Evolutionary conservation across 2,329 filamentous ascomycete species (phyloP).

Genomic region (Teratosphaeriaceae sp.): DNA sequence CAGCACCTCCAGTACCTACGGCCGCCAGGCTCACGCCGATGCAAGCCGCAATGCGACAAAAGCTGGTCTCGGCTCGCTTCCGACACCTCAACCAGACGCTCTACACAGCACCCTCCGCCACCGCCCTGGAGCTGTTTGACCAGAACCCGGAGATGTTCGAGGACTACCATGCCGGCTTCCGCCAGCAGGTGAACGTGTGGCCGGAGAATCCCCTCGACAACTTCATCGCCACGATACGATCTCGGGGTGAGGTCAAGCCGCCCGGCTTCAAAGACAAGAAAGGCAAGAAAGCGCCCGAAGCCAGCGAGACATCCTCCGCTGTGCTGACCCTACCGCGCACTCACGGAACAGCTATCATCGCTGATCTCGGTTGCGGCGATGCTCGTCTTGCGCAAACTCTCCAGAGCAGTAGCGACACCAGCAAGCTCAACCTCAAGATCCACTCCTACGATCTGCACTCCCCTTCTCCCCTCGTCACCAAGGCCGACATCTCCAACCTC

Average conservation of each 20-base stretch:
- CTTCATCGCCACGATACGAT: constrained; percentile 67
- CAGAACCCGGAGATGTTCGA: constrained; percentile 86
- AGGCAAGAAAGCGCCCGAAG: constrained; percentile 32
- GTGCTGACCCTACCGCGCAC: constrained; percentile 62
- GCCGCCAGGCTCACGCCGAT: constrained; percentile 74
- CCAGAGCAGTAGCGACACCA: constrained; percentile 46
- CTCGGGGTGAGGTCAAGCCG: constrained; percentile 52
- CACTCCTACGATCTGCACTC: constrained; percentile 83
- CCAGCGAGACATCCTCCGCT: constrained; percentile 5
- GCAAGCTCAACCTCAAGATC: constrained; percentile 65
- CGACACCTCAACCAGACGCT: constrained; percentile 95
- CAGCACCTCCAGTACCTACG: constrained; percentile 27
- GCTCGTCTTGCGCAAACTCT: constrained; percentile 70
- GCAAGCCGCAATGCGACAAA: constrained; percentile 89
- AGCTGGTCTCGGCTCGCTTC: constrained; percentile 91
- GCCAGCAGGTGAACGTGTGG: constrained; percentile 91
- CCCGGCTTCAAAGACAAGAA: constrained; percentile 30
- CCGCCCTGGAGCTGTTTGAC: constrained; percentile 77
- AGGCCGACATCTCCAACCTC: constrained; percentile 80
- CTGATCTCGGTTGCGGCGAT: constrained; percentile 90
- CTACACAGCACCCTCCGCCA: constrained; percentile 81
- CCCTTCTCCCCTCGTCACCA: constrained; percentile 68
- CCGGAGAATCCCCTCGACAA: constrained; percentile 91
- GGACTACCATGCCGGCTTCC: constrained; percentile 95
- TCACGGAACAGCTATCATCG: constrained; percentile 67